A percentile compares a stretch with the other conserved stretches of the same genome.
phyloP scores from a whole-genome alignment of 768 basidiomycete genomes.

The Tylopilus sp. region DNA sequence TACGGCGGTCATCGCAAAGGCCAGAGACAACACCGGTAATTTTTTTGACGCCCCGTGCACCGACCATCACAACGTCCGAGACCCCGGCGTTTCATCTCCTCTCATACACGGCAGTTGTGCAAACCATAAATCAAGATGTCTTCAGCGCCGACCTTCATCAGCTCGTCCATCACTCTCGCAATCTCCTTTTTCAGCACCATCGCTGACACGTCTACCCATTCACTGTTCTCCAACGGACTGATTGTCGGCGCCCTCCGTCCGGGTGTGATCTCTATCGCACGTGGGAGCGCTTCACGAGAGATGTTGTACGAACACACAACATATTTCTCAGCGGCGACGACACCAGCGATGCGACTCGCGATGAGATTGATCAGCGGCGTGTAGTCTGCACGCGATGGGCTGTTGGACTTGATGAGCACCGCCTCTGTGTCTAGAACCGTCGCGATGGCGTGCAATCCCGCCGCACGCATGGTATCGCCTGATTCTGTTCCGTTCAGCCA shows the following conservation, averaged over 20 bases:
- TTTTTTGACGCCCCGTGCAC: too few relatives aligned
- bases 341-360: conserved; percentile 86
- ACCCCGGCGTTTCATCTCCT: background rate
- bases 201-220: conserved; percentile 88
- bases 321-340: conserved; percentile 83
- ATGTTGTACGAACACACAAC: conserved; percentile 94
- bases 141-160: conserved; percentile 80
- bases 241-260: conserved; percentile 89
- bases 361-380: conserved; percentile 71
- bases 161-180: conserved; percentile 85
- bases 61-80: background rate
- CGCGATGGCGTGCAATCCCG: conserved; percentile 89
- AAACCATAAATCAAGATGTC: conserved; percentile 88
- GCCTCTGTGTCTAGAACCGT: conserved; percentile 87
- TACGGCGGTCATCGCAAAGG: background rate
- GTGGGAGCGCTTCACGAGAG: conserved; percentile 54
- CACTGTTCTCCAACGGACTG: conserved; percentile 72
- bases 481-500: conserved; percentile 80
- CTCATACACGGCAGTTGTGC: conserved; percentile 87
- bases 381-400: conserved; percentile 59
- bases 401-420: conserved; percentile 82
- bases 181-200: conserved; percentile 86
- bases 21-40: background rate
- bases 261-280: conserved; percentile 74
- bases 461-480: conserved; percentile 99